Base-by-base conservation (phyloP, 2,329 filamentous ascomycete species). In the Septoria linicola region DNA sequence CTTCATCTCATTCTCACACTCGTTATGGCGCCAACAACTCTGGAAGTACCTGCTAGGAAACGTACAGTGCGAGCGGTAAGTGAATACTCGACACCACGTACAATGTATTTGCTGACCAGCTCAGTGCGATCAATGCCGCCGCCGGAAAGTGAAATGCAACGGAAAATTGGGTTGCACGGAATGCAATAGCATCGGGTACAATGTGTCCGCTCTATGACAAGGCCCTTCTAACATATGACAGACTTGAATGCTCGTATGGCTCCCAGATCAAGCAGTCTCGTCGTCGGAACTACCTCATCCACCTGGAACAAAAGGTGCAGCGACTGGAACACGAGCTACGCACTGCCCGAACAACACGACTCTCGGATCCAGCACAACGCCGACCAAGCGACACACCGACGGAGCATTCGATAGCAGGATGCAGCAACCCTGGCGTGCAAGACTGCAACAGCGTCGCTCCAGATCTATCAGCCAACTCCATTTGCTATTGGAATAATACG, bases 111-210 rank as follows among this genome's bases (percentile, higher is more conserved):
- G 19, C 47, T 54, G 32, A 54, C 23, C 17, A 10, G 21, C 32
- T 14, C 17, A 54, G 52, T 54, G 52, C 32, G 52, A 54, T 27
- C 46, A 51, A 32, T 54, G 52, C 46, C 47, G 52, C 11, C 47
- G 52, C n/a, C 27, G 52, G 19, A 54, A 54, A 19, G 47, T 50
- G 23, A 54, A 54, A 46, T 54, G 52, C 31, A 49, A 54, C 32
- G 52, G 52, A 4, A 50, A 50, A 41, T 41, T 47, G 35, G 42
- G 42, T 31, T 54, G 52, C 41, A 46, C 42, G n/a, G 47, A 45
- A 20, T 54, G 52, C 21, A 47, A 47, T 19, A 35, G 41, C 36
- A 41, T 54, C 17, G 47, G 46, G 52, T 54, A 30, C 13, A 42
- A 35, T 7, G 11, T 17, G 20, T 25, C 21, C 3, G 7, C 37